A percentile compares a stretch with the other conserved stretches of the same genome.
Evolutionary conservation across 2,329 filamentous ascomycete species (phyloP).

Genomic region (Colletotrichum salicis): DNA sequence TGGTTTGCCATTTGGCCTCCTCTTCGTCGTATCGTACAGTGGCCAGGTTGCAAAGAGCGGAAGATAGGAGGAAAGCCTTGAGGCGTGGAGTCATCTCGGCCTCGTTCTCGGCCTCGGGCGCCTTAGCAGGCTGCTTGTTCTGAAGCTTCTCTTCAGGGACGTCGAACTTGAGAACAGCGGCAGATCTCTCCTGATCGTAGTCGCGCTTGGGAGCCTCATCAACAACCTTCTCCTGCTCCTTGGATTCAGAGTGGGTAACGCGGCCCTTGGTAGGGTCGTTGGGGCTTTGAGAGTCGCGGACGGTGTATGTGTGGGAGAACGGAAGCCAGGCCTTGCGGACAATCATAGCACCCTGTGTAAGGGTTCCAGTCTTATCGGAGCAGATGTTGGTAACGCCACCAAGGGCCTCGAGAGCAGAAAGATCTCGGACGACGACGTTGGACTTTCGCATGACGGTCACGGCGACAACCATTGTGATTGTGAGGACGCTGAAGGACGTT

Average conservation of each 20-base stretch:
- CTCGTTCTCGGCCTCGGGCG: constrained; percentile 46
- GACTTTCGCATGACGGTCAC: constrained; percentile 72
- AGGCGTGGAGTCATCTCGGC: constrained; percentile 62
- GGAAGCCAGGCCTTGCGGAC: constrained; percentile 75
- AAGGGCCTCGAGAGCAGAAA: constrained; percentile 75
- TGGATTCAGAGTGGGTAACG: constrained; percentile 57
- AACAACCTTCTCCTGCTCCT: constrained; percentile 45
- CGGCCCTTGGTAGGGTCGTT: constrained; percentile 69
- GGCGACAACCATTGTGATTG: constrained; percentile 76
- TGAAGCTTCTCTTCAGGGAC: constrained; percentile 66
- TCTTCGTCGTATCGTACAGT: constrained; percentile 66
- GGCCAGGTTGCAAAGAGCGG: constrained; percentile 74
- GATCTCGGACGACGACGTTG: constrained; percentile 72
- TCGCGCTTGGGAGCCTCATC: constrained; percentile 58
- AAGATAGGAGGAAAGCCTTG: constrained; percentile 62
- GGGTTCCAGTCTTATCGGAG: constrained; percentile 78
- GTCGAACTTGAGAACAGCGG: constrained; percentile 70
- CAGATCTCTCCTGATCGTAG: constrained; percentile 68
- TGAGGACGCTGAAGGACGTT: constrained; percentile 61
- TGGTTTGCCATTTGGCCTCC: constrained; percentile 71
- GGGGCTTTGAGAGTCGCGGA: constrained; percentile 70
- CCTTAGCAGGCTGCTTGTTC: constrained; percentile 46
- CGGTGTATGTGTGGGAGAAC: constrained; percentile 64
- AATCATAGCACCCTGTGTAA: constrained; percentile 77
- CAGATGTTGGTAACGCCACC: constrained; percentile 79